A percentile compares a stretch with the other conserved stretches of the same genome.
Conservation (phyloP, 176 grass and related monocot species). For the Otatea glauca region DNA sequence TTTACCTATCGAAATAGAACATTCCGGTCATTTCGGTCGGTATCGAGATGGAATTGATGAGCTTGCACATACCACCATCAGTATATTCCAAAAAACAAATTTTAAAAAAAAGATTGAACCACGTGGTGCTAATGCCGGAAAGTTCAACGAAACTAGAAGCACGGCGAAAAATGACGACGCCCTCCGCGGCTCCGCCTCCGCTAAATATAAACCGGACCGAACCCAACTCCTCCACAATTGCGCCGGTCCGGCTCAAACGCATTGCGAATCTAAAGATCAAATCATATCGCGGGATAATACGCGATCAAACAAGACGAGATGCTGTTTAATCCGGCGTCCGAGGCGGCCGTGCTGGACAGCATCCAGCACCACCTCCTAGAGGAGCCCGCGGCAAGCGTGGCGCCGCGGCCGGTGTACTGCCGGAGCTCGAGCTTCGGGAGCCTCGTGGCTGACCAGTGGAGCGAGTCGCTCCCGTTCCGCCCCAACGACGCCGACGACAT, state of each 20-base stretch:
- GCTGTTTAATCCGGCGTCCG: constrained; percentile 27
- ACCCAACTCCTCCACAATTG: not conserved
- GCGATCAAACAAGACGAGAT: not conserved
- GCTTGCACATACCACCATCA: too few relatives aligned
- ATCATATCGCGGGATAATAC: not conserved
- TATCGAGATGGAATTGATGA: too few relatives aligned
- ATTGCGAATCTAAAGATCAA: not conserved
- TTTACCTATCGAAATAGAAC: too few relatives aligned
- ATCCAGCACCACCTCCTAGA: constrained; percentile 71
- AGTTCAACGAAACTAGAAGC: constrained; percentile 57
- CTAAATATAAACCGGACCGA: constrained; percentile 50
- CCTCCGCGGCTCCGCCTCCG: not conserved
- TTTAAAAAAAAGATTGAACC: constrained; percentile 19
- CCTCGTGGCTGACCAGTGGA: constrained; percentile 82
- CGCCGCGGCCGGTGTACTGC: constrained; percentile 50
- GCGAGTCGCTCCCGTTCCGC: constrained; percentile 76
- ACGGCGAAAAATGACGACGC: not conserved
- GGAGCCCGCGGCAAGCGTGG: constrained; percentile 38
- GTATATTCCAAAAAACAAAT: not conserved
- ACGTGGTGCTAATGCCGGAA: constrained; percentile 63
- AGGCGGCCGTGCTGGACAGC: constrained; percentile 42
- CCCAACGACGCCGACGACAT: constrained; percentile 91
- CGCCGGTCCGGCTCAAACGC: constrained; percentile 5
- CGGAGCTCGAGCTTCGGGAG: constrained; percentile 77
- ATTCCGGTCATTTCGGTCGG: too few relatives aligned